phyloP scores from a whole-genome alignment of 805 yeast species.

The Suhomyces prunicola region DNA sequence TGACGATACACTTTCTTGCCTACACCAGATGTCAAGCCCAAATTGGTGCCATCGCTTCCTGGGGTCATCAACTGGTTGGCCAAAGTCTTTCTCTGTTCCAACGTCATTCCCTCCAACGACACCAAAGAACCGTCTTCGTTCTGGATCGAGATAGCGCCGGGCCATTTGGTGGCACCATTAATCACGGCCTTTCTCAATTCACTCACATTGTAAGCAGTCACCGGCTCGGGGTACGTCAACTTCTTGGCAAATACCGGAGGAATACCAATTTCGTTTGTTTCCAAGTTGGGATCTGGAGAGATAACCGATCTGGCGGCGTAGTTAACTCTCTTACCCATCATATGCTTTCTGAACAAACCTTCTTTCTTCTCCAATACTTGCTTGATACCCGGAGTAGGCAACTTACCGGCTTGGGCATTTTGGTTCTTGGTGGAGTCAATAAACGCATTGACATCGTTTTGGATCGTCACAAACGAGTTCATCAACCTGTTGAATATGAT shows the following conservation, averaged over 20 bases:
- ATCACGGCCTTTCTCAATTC: constrained; percentile 92
- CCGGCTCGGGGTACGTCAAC: constrained; percentile 97
- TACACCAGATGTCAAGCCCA: constrained; percentile 29
- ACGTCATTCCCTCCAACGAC: constrained; percentile 81
- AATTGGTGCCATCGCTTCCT: constrained; percentile 49
- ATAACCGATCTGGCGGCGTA: constrained; percentile 98
- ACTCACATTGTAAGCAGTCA: constrained; percentile 84
- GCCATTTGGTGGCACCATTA: constrained; percentile 98
- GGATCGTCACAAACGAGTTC: constrained; percentile 93
- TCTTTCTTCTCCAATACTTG: constrained; percentile 98
- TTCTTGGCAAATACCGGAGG: constrained; percentile 98
- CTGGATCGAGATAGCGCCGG: constrained; percentile 96
- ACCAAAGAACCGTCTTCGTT: constrained; percentile 89
- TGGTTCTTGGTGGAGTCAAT: constrained; percentile 90
- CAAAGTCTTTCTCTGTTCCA: constrained; percentile 90
- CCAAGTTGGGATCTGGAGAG: constrained; percentile 97
- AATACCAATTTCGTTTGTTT: constrained; percentile 96
- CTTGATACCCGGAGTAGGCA: constrained; percentile 91
- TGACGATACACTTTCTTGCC: constrained; percentile 95
- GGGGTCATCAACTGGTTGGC: constrained; percentile 96
- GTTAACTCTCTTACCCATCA: constrained; percentile 99
- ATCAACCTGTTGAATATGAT: constrained; percentile 81
- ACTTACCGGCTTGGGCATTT: constrained; percentile 56
- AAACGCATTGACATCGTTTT: constrained; percentile 91
- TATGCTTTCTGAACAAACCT: constrained; percentile 95